A percentile compares a stretch with the other conserved stretches of the same genome.
Conservation (phyloP, 1,284 basidiomycete genomes). For the Prillingera fragicola region DNA sequence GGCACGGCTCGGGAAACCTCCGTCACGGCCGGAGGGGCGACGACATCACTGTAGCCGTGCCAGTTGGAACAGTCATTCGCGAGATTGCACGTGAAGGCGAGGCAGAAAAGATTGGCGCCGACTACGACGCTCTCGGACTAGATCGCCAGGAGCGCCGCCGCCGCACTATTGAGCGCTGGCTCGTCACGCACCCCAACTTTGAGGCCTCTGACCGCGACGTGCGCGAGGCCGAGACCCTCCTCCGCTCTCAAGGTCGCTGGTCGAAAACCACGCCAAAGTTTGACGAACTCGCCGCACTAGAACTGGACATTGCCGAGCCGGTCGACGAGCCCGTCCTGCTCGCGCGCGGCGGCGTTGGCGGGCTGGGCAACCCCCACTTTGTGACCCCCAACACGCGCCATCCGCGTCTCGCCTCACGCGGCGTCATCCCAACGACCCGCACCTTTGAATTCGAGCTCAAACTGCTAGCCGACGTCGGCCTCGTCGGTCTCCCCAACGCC, state of each 20-base stretch:
- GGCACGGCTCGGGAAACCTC: slow-evolving; percentile 73
- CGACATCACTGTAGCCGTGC: slow-evolving; percentile 71
- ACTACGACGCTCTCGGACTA: slow-evolving; percentile 46
- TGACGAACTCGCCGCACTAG: slow-evolving; percentile 55
- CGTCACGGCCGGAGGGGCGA: slow-evolving; percentile 69
- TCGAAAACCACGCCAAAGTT: slow-evolving; percentile 23
- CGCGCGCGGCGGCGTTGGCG: slow-evolving; percentile 73
- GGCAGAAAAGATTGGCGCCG: slow-evolving; percentile 44
- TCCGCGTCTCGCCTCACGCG: slow-evolving; percentile 74
- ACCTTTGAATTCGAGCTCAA: slow-evolving; percentile 90
- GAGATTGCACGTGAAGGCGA: slow-evolving; percentile 64
- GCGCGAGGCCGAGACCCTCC: slow-evolving; percentile 59
- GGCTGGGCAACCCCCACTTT: slow-evolving; percentile 87
- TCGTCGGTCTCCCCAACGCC: slow-evolving; percentile 91
- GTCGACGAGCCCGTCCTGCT: slow-evolving; percentile 59
- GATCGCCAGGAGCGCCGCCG: slow-evolving; percentile 14
- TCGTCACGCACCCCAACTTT: slow-evolving; percentile 71
- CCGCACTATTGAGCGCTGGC: slow-evolving; percentile 60
- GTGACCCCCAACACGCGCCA: slow-evolving; percentile 53
- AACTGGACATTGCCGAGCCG: slow-evolving; percentile 56
- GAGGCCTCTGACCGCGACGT: slow-evolving; percentile 62
- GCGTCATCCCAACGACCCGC: slow-evolving; percentile 72
- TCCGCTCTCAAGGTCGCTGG: slow-evolving; percentile 60
- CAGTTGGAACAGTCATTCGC: slow-evolving; percentile 79
- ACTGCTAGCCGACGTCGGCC: slow-evolving; percentile 83